Percentiles rank a stretch among this genome's conserved stretches.
Conservation (phyloP, 805 yeast species). For the Vanderwaltozyma verrucispora region DNA sequence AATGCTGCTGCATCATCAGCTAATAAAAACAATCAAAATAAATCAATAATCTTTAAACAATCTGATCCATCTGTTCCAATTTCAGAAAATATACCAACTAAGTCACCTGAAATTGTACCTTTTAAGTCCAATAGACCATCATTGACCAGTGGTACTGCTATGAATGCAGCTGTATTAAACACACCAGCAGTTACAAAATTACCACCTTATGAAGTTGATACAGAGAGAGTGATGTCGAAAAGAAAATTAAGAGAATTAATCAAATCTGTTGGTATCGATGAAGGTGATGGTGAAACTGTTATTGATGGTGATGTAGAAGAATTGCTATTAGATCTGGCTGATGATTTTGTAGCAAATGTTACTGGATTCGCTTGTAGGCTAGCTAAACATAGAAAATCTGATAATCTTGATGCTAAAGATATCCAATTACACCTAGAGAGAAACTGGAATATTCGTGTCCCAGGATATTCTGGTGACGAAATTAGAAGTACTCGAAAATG, state of each 20-base stretch:
- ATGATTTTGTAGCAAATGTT: constrained; percentile 85
- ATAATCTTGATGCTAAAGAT: constrained; percentile 77
- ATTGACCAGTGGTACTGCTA: constrained; percentile 72
- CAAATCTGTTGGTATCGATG: constrained; percentile 69
- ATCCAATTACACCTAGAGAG: constrained; percentile 84
- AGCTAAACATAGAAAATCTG: constrained; percentile 90
- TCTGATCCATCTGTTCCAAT: constrained; percentile 58
- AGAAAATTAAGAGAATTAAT: constrained; percentile 84
- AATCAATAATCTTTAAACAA: constrained; percentile 30
- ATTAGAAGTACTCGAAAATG: constrained; percentile 67
- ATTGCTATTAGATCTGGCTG: constrained; percentile 81
- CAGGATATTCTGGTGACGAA: constrained; percentile 90
- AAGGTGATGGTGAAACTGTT: constrained; percentile 81
- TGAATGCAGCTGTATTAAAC: constrained; percentile 56
- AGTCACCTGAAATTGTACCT: constrained; percentile 54
- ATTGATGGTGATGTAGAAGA: constrained; percentile 97
- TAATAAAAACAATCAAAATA: constrained; percentile 15
- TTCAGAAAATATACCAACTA: constrained; percentile 55
- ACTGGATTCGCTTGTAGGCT: constrained; percentile 89
- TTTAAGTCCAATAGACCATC: constrained; percentile 71
- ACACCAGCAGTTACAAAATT: constrained; percentile 67
- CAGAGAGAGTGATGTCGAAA: constrained; percentile 77
- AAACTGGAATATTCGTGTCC: constrained; percentile 91
- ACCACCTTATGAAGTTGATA: constrained; percentile 75
- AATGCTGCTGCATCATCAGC: constrained; percentile 40